Conservation (phyloP, 306 rosid genomes). For the Carpinus viminea region DNA sequence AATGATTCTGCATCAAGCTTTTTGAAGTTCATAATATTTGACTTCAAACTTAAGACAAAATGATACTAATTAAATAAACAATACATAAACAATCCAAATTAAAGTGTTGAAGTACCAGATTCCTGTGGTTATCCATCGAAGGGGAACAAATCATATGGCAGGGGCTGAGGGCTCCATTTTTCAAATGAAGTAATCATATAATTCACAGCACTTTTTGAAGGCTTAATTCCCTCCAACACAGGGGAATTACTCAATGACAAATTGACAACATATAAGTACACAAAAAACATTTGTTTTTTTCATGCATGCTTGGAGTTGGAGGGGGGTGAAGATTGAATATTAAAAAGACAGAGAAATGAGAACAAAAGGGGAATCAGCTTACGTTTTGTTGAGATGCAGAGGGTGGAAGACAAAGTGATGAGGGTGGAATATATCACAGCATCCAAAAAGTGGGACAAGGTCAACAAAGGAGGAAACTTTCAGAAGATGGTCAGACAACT, state of each 20-base stretch:
- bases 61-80: neutral
- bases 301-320: neutral
- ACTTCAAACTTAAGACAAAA: slow-evolving; percentile 39
- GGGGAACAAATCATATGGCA: neutral
- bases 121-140: neutral
- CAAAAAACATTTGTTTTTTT: neutral
- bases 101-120: neutral
- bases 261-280: neutral
- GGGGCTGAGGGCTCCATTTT: neutral
- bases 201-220: neutral
- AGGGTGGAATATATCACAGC: neutral
- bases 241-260: neutral
- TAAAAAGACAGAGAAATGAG: too few relatives aligned
- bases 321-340: too few relatives aligned
- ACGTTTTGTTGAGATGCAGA: neutral
- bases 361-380: neutral
- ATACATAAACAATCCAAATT: neutral
- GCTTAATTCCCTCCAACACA: neutral
- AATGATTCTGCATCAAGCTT: slow-evolving; percentile 21
- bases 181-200: neutral
- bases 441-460: neutral
- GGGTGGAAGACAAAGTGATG: neutral
- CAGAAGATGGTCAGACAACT: neutral
- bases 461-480: neutral
- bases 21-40: slow-evolving; percentile 32